Conservation (phyloP, 768 basidiomycete species). For the Boletellus emodensis region DNA sequence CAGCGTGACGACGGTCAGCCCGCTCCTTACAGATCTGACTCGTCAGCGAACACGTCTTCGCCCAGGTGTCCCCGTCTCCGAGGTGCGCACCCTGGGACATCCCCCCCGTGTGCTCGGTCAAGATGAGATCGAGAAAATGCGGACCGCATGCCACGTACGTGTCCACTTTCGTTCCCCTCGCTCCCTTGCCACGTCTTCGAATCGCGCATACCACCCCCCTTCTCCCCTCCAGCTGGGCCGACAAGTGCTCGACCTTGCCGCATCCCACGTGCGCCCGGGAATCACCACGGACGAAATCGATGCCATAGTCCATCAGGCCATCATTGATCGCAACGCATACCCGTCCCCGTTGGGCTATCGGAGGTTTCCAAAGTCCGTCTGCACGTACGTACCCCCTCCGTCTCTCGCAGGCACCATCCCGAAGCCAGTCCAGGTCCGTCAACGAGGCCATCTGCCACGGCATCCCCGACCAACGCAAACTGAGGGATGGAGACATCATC, state of each 20-base stretch:
- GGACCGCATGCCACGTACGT: constrained; percentile 77
- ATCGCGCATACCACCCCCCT: not conserved
- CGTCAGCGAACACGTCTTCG: not conserved
- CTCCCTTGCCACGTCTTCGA: not conserved
- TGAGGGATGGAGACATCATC: constrained; percentile 92
- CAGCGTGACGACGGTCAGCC: constrained; percentile 51
- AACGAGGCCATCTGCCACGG: constrained; percentile 99
- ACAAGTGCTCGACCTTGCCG: constrained; percentile 92
- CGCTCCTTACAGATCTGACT: not conserved
- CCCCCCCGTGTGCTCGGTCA: constrained; percentile 59
- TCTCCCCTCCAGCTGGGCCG: constrained; percentile 60
- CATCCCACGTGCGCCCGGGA: constrained; percentile 82
- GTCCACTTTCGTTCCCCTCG: not conserved
- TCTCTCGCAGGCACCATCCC: not conserved
- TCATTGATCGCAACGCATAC: constrained; percentile 86
- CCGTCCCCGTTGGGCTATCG: constrained; percentile 93
- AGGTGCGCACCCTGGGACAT: constrained; percentile 54
- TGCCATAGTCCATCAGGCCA: constrained; percentile 87
- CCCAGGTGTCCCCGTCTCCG: constrained; percentile 57
- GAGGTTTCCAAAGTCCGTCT: constrained; percentile 91
- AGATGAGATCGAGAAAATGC: constrained; percentile 88
- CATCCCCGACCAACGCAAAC: constrained; percentile 80
- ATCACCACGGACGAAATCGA: constrained; percentile 96
- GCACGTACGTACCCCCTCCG: constrained; percentile 63
- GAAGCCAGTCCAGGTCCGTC: constrained; percentile 54